A percentile compares a stretch with the other conserved stretches of the same genome.
Evolutionary conservation across 768 basidiomycete species (phyloP).

Genomic region (Clathrus columnatus): DNA sequence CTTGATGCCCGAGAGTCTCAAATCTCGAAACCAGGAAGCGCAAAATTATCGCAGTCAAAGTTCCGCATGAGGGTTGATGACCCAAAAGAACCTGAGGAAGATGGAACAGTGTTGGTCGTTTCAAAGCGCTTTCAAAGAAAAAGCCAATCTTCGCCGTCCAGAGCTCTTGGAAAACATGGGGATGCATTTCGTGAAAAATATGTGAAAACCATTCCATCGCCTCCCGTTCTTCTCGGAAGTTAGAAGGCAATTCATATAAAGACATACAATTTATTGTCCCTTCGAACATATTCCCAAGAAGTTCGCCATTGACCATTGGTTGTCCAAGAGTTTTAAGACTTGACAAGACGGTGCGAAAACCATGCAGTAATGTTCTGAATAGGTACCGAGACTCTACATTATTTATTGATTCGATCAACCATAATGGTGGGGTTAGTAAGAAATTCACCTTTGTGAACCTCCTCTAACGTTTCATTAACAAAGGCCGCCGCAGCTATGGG

Average conservation of each 20-base stretch:
- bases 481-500: constrained; percentile 74
- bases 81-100: constrained; percentile 78
- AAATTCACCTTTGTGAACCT: constrained; percentile 64
- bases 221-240: constrained; percentile 56
- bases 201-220: constrained; percentile 74
- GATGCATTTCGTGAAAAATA: constrained; percentile 73
- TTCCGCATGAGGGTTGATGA: constrained; percentile 67
- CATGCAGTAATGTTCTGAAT: constrained; percentile 82
- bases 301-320: constrained; percentile 71
- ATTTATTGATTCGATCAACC: background rate
- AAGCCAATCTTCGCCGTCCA: constrained; percentile 91
- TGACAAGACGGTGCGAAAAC: constrained; percentile 70
- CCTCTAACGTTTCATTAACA: constrained; percentile 75
- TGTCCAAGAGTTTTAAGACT: constrained; percentile 75
- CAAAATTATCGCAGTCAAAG: constrained; percentile 82
- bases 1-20: constrained; percentile 74
- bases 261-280: constrained; percentile 77
- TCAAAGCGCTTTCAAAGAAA: constrained; percentile 73
- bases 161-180: constrained; percentile 91
- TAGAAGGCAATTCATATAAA: constrained; percentile 57
- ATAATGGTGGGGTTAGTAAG: background rate
- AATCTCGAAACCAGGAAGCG: constrained; percentile 78
- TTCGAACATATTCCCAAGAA: constrained; percentile 83
- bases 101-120: constrained; percentile 70
- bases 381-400: constrained; percentile 71